These are phyloP conservation scores for Termitomyces sp. DNA, from an alignment of 768 basidiomycete genomes.

Conservation along the genomic window DNA sequence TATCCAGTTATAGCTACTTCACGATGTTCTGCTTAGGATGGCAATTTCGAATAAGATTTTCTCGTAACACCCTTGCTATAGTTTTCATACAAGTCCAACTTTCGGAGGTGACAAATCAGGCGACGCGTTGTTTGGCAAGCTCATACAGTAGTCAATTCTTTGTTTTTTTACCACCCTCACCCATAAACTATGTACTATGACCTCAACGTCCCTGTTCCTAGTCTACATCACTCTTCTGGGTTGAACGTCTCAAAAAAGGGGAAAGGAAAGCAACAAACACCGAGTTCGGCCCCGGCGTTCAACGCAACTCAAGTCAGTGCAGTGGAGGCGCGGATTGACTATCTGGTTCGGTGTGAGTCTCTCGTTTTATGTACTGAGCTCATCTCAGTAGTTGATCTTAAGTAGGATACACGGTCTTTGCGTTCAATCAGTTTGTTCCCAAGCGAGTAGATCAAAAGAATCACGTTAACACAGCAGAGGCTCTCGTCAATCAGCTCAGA, in stretches of 20 bases:
- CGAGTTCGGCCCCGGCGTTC: conserved; percentile 29
- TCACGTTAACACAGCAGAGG: conserved; percentile 62
- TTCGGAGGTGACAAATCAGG: neutral
- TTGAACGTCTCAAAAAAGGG: conserved; percentile 45
- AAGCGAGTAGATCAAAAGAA: conserved; percentile 70
- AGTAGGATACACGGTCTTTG: conserved; percentile 89
- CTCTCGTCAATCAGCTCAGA: conserved; percentile 56
- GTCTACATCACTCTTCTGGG: conserved; percentile 22
- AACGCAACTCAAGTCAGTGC: conserved; percentile 52
- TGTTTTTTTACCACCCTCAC: neutral
- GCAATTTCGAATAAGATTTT: no score
- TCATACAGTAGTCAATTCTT: neutral
- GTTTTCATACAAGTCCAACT: no score
- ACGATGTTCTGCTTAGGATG: no score
- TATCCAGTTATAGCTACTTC: no score
- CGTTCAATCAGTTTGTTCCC: conserved; percentile 69
- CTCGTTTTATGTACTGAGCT: neutral
- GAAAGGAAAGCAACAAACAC: conserved; percentile 41
- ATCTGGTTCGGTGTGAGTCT: conserved; percentile 68
- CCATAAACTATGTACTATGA: conserved; percentile 52
- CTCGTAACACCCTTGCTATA: no score
- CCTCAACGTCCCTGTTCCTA: conserved; percentile 57
- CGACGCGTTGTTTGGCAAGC: conserved; percentile 13
- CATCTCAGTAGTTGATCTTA: conserved; percentile 12
- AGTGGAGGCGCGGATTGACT: conserved; percentile 62